Evolutionary conservation across 2,329 filamentous ascomycete species (phyloP), one percentile per base, ranked within the genome.

Genomic region (Botrytis squamosa): DNA sequence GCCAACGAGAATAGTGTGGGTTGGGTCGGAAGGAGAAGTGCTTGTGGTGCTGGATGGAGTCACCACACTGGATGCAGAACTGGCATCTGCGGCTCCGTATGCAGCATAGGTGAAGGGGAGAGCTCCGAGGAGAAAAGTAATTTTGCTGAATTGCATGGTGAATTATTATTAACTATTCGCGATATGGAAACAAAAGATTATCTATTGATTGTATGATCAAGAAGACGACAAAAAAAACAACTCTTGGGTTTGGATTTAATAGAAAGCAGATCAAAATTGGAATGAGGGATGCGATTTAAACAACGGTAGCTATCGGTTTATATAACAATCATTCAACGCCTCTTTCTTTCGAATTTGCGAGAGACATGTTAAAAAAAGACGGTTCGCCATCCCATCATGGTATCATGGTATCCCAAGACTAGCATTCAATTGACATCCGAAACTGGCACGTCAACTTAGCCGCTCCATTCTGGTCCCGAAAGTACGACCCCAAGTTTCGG

Each of bases 1-100:
- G 12, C 82, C 79, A 33, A 82, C 82, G 25, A 74, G 74, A n/a
- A 83, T 76, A n/a, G 79, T 78, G 60, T 82, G 80, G 25, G 76
- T 77, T 12, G 76, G 68, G 10, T 78, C 36, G 18, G 72, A 46
- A 3, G 68, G 44, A 29, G 68, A 71, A 14, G 75, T 69, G 33
- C 66, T 64, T 22, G 60, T 68, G 25, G 70, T 49, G 18, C 73
- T 70, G 18, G 75, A 63, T 25, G 76, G 70, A 18, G 66, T 65
- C 29, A 70, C 70, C n/a, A 73, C 44, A 6, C 67, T 64, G 60
- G 78, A 75, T 20, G 78, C 75, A n/a, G 76, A 20, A 33, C 46
- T 59, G n/a, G 65, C 12, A n/a, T 40, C 40, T 3, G 70, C 57
- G 18, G 66, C 63, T 29, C 74, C 74, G 60, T 76, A 73, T 59